These are phyloP conservation scores for Lentinus tigrinus DNA, from an alignment of 768 basidiomycete species.

Conservation along the genomic window DNA sequence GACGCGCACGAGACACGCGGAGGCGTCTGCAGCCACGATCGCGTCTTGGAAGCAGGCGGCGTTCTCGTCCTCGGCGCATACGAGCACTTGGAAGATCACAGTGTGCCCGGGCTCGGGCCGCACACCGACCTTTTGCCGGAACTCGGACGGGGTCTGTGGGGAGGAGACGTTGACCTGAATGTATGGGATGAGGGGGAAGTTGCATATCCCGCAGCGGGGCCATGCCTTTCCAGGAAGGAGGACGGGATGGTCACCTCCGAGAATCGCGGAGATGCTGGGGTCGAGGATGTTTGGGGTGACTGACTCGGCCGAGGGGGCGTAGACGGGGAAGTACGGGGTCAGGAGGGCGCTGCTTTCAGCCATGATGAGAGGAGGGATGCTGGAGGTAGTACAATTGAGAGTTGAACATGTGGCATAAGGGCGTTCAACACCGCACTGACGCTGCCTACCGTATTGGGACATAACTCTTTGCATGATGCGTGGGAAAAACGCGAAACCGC, in stretches of 20 bases:
- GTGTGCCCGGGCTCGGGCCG: not conserved
- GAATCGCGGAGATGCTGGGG: conserved; percentile 1
- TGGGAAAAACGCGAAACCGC: too few relatives aligned
- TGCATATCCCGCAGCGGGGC: conserved; percentile 8
- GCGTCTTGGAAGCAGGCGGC: conserved; percentile 8
- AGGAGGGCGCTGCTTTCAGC: not conserved
- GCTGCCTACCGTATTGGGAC: too few relatives aligned
- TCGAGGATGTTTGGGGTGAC: not conserved
- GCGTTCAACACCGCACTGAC: too few relatives aligned
- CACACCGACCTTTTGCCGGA: conserved; percentile 1
- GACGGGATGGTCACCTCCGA: conserved; percentile 1
- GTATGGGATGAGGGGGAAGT: conserved; percentile 6
- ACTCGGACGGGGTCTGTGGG: conserved; percentile 1
- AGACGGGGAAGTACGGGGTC: conserved; percentile 8
- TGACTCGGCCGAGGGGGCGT: not conserved
- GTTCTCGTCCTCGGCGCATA: conserved; percentile 5
- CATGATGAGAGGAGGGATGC: not conserved
- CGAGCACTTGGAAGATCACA: conserved; percentile 7
- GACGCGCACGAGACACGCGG: conserved; percentile 9
- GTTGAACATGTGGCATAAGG: too few relatives aligned
- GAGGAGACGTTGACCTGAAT: conserved; percentile 11
- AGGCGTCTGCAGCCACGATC: not conserved
- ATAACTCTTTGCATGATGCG: too few relatives aligned
- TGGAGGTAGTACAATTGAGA: too few relatives aligned
- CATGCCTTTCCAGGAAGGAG: conserved; percentile 1